These are phyloP conservation scores for Nicotiana sylvestris DNA, from an alignment of 257 asterid genomes.

Conservation along the genomic window DNA sequence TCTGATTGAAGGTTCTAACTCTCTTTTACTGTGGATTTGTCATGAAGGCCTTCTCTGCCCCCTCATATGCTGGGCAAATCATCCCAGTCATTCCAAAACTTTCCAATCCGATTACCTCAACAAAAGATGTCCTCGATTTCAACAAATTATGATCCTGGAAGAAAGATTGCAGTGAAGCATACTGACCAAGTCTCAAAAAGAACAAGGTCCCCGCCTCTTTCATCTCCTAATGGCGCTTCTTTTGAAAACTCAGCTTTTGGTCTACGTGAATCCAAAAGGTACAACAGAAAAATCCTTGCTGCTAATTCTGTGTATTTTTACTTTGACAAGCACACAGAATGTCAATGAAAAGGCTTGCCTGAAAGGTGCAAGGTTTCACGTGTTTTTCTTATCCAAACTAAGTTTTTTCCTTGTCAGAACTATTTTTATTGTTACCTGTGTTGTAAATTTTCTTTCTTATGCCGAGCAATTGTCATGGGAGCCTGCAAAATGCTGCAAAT, in stretches of 20 bases:
- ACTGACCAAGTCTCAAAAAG: constrained; percentile 56
- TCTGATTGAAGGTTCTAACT: background rate
- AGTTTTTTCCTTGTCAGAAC: background rate
- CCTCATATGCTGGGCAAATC: constrained; percentile 35
- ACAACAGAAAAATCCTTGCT: constrained; percentile 12
- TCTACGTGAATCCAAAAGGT: constrained; percentile 45
- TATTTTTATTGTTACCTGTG: background rate
- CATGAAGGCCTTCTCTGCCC: constrained; percentile 43
- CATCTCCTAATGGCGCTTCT: constrained; percentile 31
- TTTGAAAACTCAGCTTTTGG: constrained; percentile 26
- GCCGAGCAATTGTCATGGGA: background rate
- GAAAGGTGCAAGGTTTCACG: background rate
- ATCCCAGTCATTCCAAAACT: constrained; percentile 33
- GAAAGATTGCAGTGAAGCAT: constrained; percentile 39
- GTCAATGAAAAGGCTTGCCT: constrained; percentile 5
- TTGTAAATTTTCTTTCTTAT: constrained; percentile 6
- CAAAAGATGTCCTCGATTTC: constrained; percentile 31
- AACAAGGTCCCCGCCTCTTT: constrained; percentile 67
- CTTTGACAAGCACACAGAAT: background rate
- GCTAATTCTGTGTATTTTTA: background rate
- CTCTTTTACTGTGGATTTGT: constrained; percentile 14
- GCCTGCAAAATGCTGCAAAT: background rate
- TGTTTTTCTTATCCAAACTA: background rate
- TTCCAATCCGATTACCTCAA: constrained; percentile 28
- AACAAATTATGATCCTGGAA: constrained; percentile 33